Evolutionary conservation across 495 filamentous ascomycete genomes (phyloP), one percentile per base, ranked within the genome.

Genomic region (Pyrenula aspistea): DNA sequence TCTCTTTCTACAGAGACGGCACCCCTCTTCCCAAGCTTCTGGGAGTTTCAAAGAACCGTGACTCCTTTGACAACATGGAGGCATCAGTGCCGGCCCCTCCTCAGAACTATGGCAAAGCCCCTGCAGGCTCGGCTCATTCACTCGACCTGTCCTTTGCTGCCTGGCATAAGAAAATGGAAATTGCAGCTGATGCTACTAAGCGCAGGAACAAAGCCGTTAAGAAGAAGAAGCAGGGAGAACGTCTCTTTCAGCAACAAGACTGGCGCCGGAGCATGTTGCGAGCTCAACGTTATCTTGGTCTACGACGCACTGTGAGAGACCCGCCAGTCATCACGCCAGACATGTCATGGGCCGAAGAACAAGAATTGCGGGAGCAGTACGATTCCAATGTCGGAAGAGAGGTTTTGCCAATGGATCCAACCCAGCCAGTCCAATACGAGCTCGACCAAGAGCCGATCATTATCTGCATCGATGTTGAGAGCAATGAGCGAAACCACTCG

Each of bases 381-480:
- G 55, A 56, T 10, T 54, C 60, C 10, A 53, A 50, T 22, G 31
- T 42, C 15, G 53, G 54, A 22, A 36, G 56, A 2, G 55, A 62
- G 12, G 51, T 70, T 21, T 60, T 63, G 12, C 53, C 63, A 4
- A 56, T 79, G n/a, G 64, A 77, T 55, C 11, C 67, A 2, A 55
- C 60, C 12, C 53, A 65, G 25, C 63, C 73, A 10, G 68, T 65
- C 2, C 77, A 71, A 10, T 75, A 72, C 55, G 67, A 71, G 1
- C 81, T 81, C 60, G 68, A 76, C 19, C 60, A 71, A 21, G 72
- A 77, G 42, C 79, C 85, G 1, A 71, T 94, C 22, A 89, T 98
- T 61, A 71, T 96, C 56, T 82, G 77, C 59, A 70, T 96, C 50
- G 92, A 98, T 63, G 65, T 91, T 25, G 93, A 98, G 66, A 80